Percentiles rank a stretch among this genome's conserved stretches.
Evolutionary conservation across 495 filamentous ascomycete species (phyloP).

Genomic region (Terfezia boudieri): DNA sequence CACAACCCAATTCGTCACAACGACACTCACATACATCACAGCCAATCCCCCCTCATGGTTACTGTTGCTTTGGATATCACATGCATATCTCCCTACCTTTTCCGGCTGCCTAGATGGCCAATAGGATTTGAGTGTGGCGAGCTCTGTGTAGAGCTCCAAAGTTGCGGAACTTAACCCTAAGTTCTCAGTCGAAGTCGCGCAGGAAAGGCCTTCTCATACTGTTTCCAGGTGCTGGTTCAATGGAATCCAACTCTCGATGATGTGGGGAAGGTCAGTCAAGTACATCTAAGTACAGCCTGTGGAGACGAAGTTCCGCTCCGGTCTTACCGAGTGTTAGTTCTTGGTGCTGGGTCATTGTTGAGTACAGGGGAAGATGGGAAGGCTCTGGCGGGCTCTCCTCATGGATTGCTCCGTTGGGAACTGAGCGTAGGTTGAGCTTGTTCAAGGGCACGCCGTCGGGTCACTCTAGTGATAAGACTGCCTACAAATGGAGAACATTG

Average conservation of each 20-base stretch:
- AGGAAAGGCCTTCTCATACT: constrained; percentile 6
- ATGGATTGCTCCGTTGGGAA: constrained; percentile 10
- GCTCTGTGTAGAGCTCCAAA: constrained; percentile 12
- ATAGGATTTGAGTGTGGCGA: constrained; percentile 1
- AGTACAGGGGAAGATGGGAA: constrained; percentile 5
- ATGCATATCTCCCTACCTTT: too few species aligned
- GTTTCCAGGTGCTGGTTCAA: constrained; percentile 9
- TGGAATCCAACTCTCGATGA: constrained; percentile 5
- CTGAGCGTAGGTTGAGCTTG: constrained; percentile 7
- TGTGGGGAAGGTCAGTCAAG: constrained; percentile 7
- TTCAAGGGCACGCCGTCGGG: constrained; percentile 9
- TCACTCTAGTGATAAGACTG: constrained; percentile 4
- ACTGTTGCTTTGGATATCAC: background rate
- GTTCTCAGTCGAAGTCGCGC: constrained; percentile 12
- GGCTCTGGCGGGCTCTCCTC: constrained; percentile 12
- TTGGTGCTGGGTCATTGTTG: constrained; percentile 17
- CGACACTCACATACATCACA: constrained; percentile 11
- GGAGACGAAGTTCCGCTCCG: constrained; percentile 5
- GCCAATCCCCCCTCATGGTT: constrained; percentile 11
- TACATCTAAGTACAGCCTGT: constrained; percentile 15
- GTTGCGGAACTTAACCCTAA: constrained; percentile 20
- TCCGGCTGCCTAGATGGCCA: too few species aligned
- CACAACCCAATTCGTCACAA: too few species aligned
- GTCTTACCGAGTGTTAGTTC: constrained; percentile 3
- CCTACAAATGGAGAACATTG: constrained; percentile 16